These are phyloP conservation scores for Vitis hybrid DNA, from an alignment of 177 flowering plant genomes.

Conservation along the genomic window DNA sequence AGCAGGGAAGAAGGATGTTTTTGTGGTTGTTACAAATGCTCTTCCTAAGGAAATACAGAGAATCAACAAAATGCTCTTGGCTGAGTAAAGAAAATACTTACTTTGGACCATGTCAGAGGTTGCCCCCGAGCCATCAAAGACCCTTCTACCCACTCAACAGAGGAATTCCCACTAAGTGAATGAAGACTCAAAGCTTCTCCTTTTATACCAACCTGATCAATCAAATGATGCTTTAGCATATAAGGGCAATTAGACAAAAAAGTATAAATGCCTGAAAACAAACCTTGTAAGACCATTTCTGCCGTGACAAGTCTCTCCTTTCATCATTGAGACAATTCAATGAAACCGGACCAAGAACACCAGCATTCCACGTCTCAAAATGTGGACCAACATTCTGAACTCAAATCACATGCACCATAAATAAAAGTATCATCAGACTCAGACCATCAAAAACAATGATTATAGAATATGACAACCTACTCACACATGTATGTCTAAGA, in stretches of 20 bases:
- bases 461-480: background rate
- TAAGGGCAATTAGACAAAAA: conserved; percentile 3
- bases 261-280: conserved; percentile 11
- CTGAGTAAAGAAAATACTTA: conserved; percentile 20
- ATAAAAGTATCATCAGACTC: background rate
- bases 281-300: conserved; percentile 92
- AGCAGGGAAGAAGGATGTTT: too few relatives aligned
- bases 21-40: too few relatives aligned
- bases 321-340: conserved; percentile 76
- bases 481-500: background rate
- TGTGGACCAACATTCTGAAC: conserved; percentile 83
- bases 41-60: too few relatives aligned
- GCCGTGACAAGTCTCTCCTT: conserved; percentile 75
- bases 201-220: conserved; percentile 57
- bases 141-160: conserved; percentile 63
- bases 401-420: conserved; percentile 4
- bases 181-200: conserved; percentile 66
- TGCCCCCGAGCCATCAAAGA: conserved; percentile 41
- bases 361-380: conserved; percentile 87
- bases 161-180: conserved; percentile 57
- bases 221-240: background rate
- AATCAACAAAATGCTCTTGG: too few relatives aligned
- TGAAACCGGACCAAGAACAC: conserved; percentile 84
- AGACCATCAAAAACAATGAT: background rate
- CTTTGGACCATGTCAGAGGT: conserved; percentile 73